Percentiles rank a stretch among this genome's conserved stretches.
phyloP scores from a whole-genome alignment of 208 protist genomes.

The Crithidia fasciculata region DNA sequence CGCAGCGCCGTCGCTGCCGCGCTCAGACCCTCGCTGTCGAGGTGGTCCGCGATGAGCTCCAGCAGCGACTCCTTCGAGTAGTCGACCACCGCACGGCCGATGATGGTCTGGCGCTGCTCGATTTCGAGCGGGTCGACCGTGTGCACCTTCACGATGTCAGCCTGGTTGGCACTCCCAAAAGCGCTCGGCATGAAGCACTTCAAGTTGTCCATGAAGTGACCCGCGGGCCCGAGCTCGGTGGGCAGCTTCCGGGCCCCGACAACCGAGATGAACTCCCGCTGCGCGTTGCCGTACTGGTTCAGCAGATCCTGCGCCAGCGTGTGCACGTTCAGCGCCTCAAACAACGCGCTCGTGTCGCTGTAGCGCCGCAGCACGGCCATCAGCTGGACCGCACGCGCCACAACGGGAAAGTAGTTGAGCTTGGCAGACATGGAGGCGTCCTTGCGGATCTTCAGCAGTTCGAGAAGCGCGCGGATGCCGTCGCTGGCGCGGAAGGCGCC shows the following conservation, averaged over 20 bases:
- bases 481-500: constrained; percentile 70
- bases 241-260: constrained; percentile 66
- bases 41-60: constrained; percentile 71
- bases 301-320: constrained; percentile 71
- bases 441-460: constrained; percentile 69
- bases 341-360: constrained; percentile 76
- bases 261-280: constrained; percentile 81
- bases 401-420: constrained; percentile 82
- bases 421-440: constrained; percentile 79
- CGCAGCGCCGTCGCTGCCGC: constrained; percentile 57
- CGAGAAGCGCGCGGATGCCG: constrained; percentile 79
- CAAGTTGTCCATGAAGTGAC: constrained; percentile 85
- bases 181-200: constrained; percentile 61
- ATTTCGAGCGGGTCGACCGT: constrained; percentile 57
- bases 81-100: constrained; percentile 73
- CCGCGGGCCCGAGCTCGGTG: constrained; percentile 72
- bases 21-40: constrained; percentile 68
- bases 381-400: constrained; percentile 82
- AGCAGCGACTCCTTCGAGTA: constrained; percentile 82
- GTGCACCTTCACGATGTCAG: constrained; percentile 50
- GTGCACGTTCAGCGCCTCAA: constrained; percentile 81
- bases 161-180: constrained; percentile 54
- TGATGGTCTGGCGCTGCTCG: constrained; percentile 73
- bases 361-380: constrained; percentile 77
- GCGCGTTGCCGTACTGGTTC: constrained; percentile 70